These are phyloP conservation scores for Ceratobasidium theobromae DNA, from an alignment of 1,284 basidiomycete species.

Conservation along the genomic window DNA sequence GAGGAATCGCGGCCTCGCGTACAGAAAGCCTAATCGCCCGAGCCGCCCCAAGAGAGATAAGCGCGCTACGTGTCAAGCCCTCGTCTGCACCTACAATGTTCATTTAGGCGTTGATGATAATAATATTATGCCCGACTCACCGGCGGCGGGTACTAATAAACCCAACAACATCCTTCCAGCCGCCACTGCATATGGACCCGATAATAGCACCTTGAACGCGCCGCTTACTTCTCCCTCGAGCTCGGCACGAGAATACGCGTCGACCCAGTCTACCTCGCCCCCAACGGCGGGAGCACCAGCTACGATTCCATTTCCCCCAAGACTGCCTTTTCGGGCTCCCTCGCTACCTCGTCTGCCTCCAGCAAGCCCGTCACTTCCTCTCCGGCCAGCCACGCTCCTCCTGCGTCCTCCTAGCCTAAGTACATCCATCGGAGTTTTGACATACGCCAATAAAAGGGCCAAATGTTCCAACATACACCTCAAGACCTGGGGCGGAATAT, in stretches of 20 bases:
- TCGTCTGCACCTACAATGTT: neutral
- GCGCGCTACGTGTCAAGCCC: neutral
- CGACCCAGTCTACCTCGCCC: conserved; percentile 15
- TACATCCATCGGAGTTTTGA: conserved; percentile 25
- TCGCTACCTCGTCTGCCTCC: neutral
- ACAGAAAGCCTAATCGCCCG: conserved; percentile 18
- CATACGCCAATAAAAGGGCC: neutral
- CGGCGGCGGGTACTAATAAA: conserved; percentile 1
- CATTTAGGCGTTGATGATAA: too few species aligned
- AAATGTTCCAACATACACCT: conserved; percentile 18
- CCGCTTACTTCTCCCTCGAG: conserved; percentile 17
- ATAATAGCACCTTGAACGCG: conserved; percentile 16
- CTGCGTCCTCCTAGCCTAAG: neutral
- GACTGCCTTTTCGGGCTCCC: neutral
- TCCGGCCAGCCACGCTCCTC: conserved; percentile 4
- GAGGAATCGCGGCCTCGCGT: conserved; percentile 19
- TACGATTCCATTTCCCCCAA: neutral
- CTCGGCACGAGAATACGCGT: conserved; percentile 21
- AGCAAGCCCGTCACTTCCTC: neutral
- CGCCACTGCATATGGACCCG: conserved; percentile 20
- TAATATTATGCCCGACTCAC: too few species aligned
- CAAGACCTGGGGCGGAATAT: neutral
- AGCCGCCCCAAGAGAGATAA: conserved; percentile 11
- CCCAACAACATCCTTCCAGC: conserved; percentile 21
- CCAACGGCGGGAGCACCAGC: neutral